Conservation (phyloP, 2,329 filamentous ascomycete genomes). For the Pseudogymnoascus pannorum region DNA sequence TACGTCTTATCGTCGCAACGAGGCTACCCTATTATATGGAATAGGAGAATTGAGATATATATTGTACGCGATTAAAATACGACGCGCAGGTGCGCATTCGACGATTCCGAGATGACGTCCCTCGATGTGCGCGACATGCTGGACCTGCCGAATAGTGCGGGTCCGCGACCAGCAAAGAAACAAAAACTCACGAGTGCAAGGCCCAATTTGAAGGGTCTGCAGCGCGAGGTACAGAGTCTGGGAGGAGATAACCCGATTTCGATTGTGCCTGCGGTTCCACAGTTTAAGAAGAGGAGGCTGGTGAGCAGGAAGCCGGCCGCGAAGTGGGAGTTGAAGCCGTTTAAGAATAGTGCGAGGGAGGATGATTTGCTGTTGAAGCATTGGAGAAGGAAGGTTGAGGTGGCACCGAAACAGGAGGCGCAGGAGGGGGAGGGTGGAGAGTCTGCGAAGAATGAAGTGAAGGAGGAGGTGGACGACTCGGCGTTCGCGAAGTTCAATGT, state of each 20-base stretch:
- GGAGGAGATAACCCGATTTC: slow-evolving; percentile 61
- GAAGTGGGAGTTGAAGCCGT: slow-evolving; percentile 61
- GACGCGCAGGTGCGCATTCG: background rate
- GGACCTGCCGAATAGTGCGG: slow-evolving; percentile 61
- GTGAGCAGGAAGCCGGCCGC: slow-evolving; percentile 48
- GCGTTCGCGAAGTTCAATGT: slow-evolving; percentile 84
- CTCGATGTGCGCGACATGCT: slow-evolving; percentile 84
- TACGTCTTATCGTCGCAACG: background rate
- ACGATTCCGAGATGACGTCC: slow-evolving; percentile 51
- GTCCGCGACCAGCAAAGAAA: slow-evolving; percentile 61
- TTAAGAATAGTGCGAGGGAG: slow-evolving; percentile 68
- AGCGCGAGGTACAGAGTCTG: slow-evolving; percentile 58
- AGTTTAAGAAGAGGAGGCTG: slow-evolving; percentile 53
- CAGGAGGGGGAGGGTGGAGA: slow-evolving; percentile 32
- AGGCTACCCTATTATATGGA: background rate
- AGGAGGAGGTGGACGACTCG: slow-evolving; percentile 46
- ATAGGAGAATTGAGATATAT: background rate
- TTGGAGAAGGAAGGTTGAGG: slow-evolving; percentile 63
- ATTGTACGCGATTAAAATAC: background rate
- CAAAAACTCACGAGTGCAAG: slow-evolving; percentile 58
- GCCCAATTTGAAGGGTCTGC: slow-evolving; percentile 54
- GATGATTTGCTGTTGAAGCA: slow-evolving; percentile 69
- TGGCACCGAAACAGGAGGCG: slow-evolving; percentile 31
- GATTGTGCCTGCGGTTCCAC: slow-evolving; percentile 53
- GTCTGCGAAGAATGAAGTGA: slow-evolving; percentile 32